Conservation (phyloP, 805 yeast species). For the Yarrowia sp. region DNA sequence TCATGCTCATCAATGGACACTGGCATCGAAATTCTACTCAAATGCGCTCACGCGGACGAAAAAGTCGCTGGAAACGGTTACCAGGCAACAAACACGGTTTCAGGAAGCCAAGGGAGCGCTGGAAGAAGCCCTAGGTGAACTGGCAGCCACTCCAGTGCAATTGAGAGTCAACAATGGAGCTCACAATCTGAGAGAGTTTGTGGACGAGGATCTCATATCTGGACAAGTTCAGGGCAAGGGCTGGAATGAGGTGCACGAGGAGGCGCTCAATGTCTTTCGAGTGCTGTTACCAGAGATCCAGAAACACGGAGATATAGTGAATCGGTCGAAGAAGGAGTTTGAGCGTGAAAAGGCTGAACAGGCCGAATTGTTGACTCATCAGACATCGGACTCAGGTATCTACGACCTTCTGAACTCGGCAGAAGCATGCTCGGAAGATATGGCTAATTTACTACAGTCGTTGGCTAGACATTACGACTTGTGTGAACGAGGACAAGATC, state of each 20-base stretch:
- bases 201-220: conserved; percentile 1
- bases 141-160: conserved; percentile 31
- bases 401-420: conserved; percentile 22
- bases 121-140: conserved; percentile 31
- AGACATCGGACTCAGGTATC: conserved; percentile 2
- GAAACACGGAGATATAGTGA: conserved; percentile 14
- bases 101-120: conserved; percentile 25
- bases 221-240: background rate
- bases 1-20: conserved; percentile 19
- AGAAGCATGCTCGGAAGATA: conserved; percentile 19
- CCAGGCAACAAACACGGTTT: conserved; percentile 27
- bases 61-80: conserved; percentile 26
- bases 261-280: conserved; percentile 17
- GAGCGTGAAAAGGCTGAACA: conserved; percentile 12
- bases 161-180: conserved; percentile 12
- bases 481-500: conserved; percentile 25
- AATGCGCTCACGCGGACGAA: conserved; percentile 27
- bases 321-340: conserved; percentile 20
- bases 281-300: conserved; percentile 17
- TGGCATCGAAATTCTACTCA: conserved; percentile 24
- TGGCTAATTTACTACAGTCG: conserved; percentile 21
- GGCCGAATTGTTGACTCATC: background rate
- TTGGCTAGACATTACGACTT: conserved; percentile 25
- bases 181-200: conserved; percentile 26
- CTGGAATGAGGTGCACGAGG: conserved; percentile 26